phyloP scores from a whole-genome alignment of 2,329 filamentous ascomycete genomes.

The Myriangium duriaei region DNA sequence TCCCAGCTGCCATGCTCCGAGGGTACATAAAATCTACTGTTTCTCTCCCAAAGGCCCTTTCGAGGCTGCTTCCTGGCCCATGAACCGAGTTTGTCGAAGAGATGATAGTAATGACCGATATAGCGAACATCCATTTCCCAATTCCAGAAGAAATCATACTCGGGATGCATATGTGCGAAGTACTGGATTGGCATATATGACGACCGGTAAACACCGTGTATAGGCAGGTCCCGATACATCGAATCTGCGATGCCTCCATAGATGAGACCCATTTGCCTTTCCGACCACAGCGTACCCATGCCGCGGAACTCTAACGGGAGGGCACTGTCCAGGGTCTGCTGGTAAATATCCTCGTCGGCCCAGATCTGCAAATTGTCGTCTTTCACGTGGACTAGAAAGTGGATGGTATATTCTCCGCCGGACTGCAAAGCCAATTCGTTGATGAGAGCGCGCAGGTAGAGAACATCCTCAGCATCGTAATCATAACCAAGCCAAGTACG shows the following conservation, averaged over 20 bases:
- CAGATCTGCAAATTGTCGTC: slow-evolving; percentile 69
- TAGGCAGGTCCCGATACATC: slow-evolving; percentile 47
- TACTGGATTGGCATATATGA: slow-evolving; percentile 91
- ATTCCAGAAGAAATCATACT: slow-evolving; percentile 87
- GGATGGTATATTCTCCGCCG: slow-evolving; percentile 69
- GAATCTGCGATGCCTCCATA: slow-evolving; percentile 39
- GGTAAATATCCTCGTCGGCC: slow-evolving; percentile 62
- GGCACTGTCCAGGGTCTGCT: slow-evolving; percentile 45
- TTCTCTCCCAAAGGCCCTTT: slow-evolving; percentile 65
- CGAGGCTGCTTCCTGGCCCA: slow-evolving; percentile 59
- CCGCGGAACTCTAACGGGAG: slow-evolving; percentile 38
- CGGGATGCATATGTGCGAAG: slow-evolving; percentile 76
- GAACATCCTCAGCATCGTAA: slow-evolving; percentile 68
- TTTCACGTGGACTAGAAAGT: slow-evolving; percentile 76
- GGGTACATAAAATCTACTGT: slow-evolving; percentile 65
- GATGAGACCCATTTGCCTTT: slow-evolving; percentile 42
- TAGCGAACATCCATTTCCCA: slow-evolving; percentile 93
- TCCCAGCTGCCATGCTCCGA: slow-evolving; percentile 57
- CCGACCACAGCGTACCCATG: slow-evolving; percentile 42
- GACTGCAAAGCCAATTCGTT: slow-evolving; percentile 65
- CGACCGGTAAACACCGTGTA: slow-evolving; percentile 57
- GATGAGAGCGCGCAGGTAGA: slow-evolving; percentile 70
- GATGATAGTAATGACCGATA: slow-evolving; percentile 76
- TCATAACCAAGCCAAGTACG: slow-evolving; percentile 70
- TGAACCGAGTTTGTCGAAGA: slow-evolving; percentile 53